Conservation (phyloP, 371 early-diverging fungal species). For the Mortierella sp. region DNA sequence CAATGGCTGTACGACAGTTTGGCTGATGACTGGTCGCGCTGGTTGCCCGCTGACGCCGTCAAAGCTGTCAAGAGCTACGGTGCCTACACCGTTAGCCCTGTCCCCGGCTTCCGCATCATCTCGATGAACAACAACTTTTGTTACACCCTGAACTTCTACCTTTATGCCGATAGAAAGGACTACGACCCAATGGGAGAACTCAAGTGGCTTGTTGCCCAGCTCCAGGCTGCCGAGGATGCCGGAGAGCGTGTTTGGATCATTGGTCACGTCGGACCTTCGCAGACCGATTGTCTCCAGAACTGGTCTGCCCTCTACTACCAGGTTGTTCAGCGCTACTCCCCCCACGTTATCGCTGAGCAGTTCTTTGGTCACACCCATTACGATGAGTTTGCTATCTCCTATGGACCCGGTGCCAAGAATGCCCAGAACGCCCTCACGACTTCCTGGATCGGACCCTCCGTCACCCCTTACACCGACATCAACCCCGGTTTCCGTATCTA, state of each 20-base stretch:
- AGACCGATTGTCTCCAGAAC: conserved; percentile 67
- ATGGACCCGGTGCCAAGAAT: conserved; percentile 56
- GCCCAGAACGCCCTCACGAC: conserved; percentile 63
- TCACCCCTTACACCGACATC: conserved; percentile 64
- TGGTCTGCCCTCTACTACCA: conserved; percentile 72
- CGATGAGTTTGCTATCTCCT: conserved; percentile 69
- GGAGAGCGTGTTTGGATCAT: conserved; percentile 71
- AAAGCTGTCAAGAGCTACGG: conserved; percentile 59
- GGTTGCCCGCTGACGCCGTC: conserved; percentile 59
- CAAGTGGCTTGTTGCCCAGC: conserved; percentile 63
- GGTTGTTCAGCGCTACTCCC: conserved; percentile 70
- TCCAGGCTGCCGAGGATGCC: conserved; percentile 71
- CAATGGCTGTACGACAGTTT: conserved; percentile 66
- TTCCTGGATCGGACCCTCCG: conserved; percentile 68
- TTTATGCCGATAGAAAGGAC: conserved; percentile 26
- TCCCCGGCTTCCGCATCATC: conserved; percentile 65
- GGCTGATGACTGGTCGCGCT: conserved; percentile 63
- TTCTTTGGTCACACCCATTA: conserved; percentile 75
- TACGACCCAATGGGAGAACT: conserved; percentile 68
- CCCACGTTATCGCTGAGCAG: conserved; percentile 71
- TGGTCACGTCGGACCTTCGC: conserved; percentile 70
- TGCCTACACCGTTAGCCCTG: conserved; percentile 63
- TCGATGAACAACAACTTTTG: conserved; percentile 77
- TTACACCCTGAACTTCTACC: conserved; percentile 64
- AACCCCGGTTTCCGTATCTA: conserved; percentile 72